Evolutionary conservation across 2,329 filamentous ascomycete species (phyloP).

Genomic region (Paramyrothecium sp.): DNA sequence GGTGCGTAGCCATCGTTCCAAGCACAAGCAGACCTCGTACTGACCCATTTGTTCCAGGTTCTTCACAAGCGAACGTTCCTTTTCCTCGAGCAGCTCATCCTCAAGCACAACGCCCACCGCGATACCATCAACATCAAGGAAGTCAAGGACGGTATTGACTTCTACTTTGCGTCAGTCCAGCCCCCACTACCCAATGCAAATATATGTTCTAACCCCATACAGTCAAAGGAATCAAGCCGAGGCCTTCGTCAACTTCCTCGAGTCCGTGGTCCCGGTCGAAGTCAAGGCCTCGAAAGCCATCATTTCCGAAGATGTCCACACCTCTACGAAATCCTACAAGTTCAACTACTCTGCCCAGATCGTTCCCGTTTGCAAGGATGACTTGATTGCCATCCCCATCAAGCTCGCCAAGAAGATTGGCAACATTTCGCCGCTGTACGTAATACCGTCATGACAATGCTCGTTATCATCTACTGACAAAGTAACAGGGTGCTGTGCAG

Average conservation of each 20-base stretch:
- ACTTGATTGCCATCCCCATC: slow-evolving; percentile 89
- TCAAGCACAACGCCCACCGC: slow-evolving; percentile 88
- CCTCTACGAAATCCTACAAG: slow-evolving; percentile 88
- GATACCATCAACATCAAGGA: slow-evolving; percentile 99
- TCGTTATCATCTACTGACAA: neutral
- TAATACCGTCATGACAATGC: neutral
- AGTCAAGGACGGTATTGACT: slow-evolving; percentile 92
- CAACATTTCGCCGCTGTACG: slow-evolving; percentile 78
- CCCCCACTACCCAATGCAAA: neutral
- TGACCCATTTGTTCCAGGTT: slow-evolving; percentile 41
- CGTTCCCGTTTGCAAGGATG: slow-evolving; percentile 95
- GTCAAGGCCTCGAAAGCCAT: slow-evolving; percentile 79
- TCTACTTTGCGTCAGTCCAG: slow-evolving; percentile 64
- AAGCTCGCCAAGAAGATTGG: slow-evolving; percentile 83
- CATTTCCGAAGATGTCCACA: slow-evolving; percentile 91
- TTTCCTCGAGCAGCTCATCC: slow-evolving; percentile 85
- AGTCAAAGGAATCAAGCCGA: slow-evolving; percentile 81
- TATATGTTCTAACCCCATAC: slow-evolving; percentile 25
- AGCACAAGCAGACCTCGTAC: neutral
- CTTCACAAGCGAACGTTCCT: slow-evolving; percentile 80
- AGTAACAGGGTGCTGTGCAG: slow-evolving; percentile 65
- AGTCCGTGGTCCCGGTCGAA: slow-evolving; percentile 75
- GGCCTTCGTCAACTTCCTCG: slow-evolving; percentile 87
- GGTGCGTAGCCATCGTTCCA: slow-evolving; percentile 10
- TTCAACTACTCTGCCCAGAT: slow-evolving; percentile 88